A percentile compares a stretch with the other conserved stretches of the same genome.
Conservation (phyloP, 2,329 filamentous ascomycete genomes). For the Torrubiella hemipterigena region DNA sequence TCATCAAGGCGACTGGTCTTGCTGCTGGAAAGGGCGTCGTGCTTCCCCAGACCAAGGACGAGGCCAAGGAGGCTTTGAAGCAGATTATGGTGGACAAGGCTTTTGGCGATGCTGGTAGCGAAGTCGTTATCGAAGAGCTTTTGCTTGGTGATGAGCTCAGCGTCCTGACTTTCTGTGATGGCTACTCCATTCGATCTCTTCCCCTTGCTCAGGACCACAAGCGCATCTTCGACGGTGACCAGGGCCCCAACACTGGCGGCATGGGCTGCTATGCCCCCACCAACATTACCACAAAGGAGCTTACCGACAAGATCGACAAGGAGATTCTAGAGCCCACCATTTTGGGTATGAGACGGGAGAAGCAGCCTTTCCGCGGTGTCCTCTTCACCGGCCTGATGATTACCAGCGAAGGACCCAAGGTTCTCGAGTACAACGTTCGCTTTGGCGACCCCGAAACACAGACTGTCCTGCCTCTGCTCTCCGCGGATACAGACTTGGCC, state of each 20-base stretch:
- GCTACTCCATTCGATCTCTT: constrained; percentile 68
- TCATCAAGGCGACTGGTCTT: constrained; percentile 88
- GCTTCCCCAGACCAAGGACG: constrained; percentile 67
- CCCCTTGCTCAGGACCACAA: constrained; percentile 96
- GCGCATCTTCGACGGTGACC: constrained; percentile 80
- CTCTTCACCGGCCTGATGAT: constrained; percentile 93
- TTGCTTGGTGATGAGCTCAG: constrained; percentile 85
- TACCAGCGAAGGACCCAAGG: constrained; percentile 66
- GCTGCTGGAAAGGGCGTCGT: constrained; percentile 95
- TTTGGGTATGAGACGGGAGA: constrained; percentile 74
- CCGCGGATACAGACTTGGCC: constrained; percentile 68
- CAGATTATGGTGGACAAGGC: constrained; percentile 84
- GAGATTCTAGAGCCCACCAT: constrained; percentile 85
- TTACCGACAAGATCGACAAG: constrained; percentile 67
- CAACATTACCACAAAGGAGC: constrained; percentile 58
- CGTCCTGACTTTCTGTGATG: constrained; percentile 85
- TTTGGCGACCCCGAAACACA: constrained; percentile 91
- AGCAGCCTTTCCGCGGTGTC: constrained; percentile 60
- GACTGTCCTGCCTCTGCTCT: constrained; percentile 69
- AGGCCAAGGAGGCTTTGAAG: constrained; percentile 70
- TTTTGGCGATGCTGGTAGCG: constrained; percentile 76
- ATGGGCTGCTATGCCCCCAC: constrained; percentile 98
- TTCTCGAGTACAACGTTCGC: constrained; percentile 86
- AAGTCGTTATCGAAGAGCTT: constrained; percentile 93
- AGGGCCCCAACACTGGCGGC: constrained; percentile 86